These are phyloP conservation scores for Globisporangium splendens DNA, from an alignment of 352 stramenopile genomes.

Conservation along the genomic window DNA sequence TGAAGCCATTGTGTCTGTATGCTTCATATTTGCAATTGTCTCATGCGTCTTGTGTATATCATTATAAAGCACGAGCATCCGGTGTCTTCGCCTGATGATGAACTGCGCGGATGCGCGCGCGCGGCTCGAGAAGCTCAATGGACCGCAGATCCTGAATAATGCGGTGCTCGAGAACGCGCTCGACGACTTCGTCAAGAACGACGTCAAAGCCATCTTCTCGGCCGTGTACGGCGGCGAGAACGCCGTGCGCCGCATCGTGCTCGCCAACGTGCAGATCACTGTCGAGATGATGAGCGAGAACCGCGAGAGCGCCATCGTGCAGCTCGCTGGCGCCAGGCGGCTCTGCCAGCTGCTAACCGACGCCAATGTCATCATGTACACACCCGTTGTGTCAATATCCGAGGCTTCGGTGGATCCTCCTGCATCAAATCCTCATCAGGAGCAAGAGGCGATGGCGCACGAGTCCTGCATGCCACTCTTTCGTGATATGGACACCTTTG, in stretches of 20 bases:
- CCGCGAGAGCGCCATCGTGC: slow-evolving; percentile 52
- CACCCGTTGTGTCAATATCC: not conserved
- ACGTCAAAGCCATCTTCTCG: slow-evolving; percentile 74
- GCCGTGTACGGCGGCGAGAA: slow-evolving; percentile 66
- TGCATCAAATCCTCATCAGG: too few relatives aligned
- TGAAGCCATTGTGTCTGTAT: not conserved
- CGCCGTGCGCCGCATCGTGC: slow-evolving; percentile 56
- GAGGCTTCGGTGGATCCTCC: too few relatives aligned
- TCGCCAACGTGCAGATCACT: slow-evolving; percentile 44
- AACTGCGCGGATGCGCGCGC: slow-evolving; percentile 42
- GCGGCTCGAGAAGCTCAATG: slow-evolving; percentile 34
- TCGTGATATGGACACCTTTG: slow-evolving; percentile 37
- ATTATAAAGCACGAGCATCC: slow-evolving; percentile 30
- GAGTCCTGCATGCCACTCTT: slow-evolving; percentile 27
- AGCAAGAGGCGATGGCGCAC: not conserved
- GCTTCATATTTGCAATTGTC: not conserved
- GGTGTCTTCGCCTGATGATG: slow-evolving; percentile 66
- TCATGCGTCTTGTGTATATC: not conserved
- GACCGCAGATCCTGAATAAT: slow-evolving; percentile 46
- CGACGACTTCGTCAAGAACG: slow-evolving; percentile 69
- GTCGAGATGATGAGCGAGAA: slow-evolving; percentile 70
- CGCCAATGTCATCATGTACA: slow-evolving; percentile 27
- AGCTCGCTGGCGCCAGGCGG: slow-evolving; percentile 45
- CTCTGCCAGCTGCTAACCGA: slow-evolving; percentile 46
- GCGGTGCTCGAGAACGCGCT: slow-evolving; percentile 56